Base-by-base conservation (phyloP, 2,329 filamentous ascomycete species). In the Alternaria ventricosa region DNA sequence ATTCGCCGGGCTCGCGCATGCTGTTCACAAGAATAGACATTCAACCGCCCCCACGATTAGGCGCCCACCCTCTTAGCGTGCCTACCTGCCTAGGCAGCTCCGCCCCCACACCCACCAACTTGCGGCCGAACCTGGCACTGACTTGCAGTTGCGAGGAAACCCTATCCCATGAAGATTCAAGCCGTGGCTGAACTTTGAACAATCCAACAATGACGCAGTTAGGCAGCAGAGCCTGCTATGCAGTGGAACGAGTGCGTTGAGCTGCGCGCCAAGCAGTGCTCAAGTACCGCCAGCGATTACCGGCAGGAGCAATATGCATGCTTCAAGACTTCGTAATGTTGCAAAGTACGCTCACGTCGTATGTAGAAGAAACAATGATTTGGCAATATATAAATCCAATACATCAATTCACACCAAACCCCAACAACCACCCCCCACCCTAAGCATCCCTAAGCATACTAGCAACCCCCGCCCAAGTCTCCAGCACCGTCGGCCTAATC, bases 401-500 rank as follows among this genome's bases (percentile, higher is more conserved):
- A 36, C 15, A 36, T n/a, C 33, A 36, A 1, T 1, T 5, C 30
- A 36, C 3, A 1, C 30, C 15, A 36, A 36, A 15, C 30, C 30
- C 1, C 45, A 47, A 25, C 6, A 11, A 1, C 22, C 23, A n/a
- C 8, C 22, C 45, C 30, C 15, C 4, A 7, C 30, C 18, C 41
- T 62, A 74, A 62, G 69, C 73, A 67, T 69, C 68, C 59, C 56
- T 66, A 57, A 77, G 65, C 72, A 76, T 76, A 53, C 68, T 72
- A 15, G 73, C 64, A 33, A 78, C 64, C 57, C 77, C 84, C n/a
- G 77, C 82, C 78, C 79, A 84, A 13, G 82, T 81, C 75, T 86
- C 84, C 65, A 79, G 69, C 8, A 80, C 82, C 45, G 80, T 82
- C 6, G 84, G 83, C 59, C 80, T 67, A 60, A 86, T 86, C 76